phyloP scores from a whole-genome alignment of 225 moss, liverwort and hornwort genomes.

The Antitrichia curtipendula region DNA sequence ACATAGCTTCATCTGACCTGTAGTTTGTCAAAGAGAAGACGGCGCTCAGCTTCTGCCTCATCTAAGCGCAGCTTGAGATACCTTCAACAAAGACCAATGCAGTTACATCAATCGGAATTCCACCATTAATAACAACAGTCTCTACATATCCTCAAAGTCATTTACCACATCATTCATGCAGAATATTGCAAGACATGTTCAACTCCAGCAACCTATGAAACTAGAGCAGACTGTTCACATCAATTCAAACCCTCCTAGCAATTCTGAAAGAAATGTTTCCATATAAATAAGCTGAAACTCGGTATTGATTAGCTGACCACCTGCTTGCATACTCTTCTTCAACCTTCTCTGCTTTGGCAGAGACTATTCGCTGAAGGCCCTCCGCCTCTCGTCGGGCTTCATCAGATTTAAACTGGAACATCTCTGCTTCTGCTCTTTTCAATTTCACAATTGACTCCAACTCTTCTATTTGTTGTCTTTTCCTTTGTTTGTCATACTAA shows the following conservation, averaged over 20 bases:
- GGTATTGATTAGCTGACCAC: not conserved
- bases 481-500: constrained; percentile 47
- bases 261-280: not conserved
- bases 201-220: not conserved
- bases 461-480: constrained; percentile 64
- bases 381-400: constrained; percentile 61
- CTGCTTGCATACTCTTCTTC: constrained; percentile 70
- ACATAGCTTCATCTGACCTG: constrained; percentile 35
- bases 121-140: not conserved
- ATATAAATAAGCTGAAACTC: not conserved
- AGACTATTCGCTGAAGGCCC: constrained; percentile 56
- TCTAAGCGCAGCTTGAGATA: constrained; percentile 57
- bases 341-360: constrained; percentile 58
- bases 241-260: not conserved
- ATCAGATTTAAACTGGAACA: constrained; percentile 64
- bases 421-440: constrained; percentile 60
- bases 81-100: constrained; percentile 9
- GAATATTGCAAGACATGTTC: not conserved
- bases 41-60: constrained; percentile 64
- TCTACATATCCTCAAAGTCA: not conserved
- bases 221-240: not conserved
- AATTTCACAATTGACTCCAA: constrained; percentile 53
- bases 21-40: constrained; percentile 57
- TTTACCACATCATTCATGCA: not conserved
- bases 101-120: not conserved